Percentiles rank a stretch among this genome's conserved stretches.
Evolutionary conservation across 2,329 filamentous ascomycete genomes (phyloP).

Genomic region (Aspergillus sp.): DNA sequence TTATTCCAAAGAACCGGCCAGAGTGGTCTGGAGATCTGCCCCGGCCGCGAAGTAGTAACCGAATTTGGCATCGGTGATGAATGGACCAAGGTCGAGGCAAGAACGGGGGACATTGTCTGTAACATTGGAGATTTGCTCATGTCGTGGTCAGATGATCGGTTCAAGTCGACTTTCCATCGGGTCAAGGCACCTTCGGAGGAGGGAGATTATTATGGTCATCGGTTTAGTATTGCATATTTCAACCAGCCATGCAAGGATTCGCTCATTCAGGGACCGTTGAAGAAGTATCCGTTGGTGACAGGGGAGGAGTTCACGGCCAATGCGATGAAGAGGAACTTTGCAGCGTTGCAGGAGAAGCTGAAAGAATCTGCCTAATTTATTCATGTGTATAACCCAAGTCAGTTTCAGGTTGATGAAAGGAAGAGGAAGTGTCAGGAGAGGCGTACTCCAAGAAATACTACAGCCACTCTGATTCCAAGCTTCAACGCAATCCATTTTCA

Average conservation of each 20-base stretch:
- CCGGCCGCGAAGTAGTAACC: conserved; percentile 57
- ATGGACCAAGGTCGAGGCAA: conserved; percentile 61
- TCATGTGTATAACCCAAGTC: no score
- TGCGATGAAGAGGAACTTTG: conserved; percentile 55
- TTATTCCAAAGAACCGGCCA: conserved; percentile 60
- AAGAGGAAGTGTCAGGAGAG: no score
- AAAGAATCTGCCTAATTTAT: no score
- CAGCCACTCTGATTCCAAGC: no score
- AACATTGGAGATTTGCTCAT: conserved; percentile 65
- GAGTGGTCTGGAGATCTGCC: conserved; percentile 61
- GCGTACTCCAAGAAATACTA: no score
- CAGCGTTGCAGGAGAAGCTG: conserved; percentile 45
- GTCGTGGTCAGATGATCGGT: conserved; percentile 63
- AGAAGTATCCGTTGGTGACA: conserved; percentile 59
- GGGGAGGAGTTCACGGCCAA: conserved; percentile 56
- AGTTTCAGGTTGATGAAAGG: no score
- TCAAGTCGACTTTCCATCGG: conserved; percentile 63
- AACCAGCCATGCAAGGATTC: conserved; percentile 59
- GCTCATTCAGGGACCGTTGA: conserved; percentile 55
- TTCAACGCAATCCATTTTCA: no score
- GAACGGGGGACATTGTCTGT: conserved; percentile 54
- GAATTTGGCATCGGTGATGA: conserved; percentile 55
- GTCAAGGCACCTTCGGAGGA: conserved; percentile 57
- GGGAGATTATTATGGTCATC: conserved; percentile 52
- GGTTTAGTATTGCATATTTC: conserved; percentile 64